Evolutionary conservation across 768 basidiomycete species (phyloP).

Genomic region (Chlorophyllum brunneum): DNA sequence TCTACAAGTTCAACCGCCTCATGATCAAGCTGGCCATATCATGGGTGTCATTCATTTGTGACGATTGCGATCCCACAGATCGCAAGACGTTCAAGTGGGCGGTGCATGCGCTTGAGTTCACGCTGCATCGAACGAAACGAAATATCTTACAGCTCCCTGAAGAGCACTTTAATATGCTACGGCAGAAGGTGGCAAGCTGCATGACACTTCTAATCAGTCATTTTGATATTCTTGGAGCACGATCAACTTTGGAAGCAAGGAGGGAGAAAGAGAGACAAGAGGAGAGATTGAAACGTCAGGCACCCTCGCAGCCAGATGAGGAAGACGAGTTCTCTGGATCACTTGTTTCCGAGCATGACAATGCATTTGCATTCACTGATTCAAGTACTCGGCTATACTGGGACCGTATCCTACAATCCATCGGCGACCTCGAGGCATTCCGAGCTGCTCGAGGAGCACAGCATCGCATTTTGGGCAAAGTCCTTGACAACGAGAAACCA

Average conservation of each 20-base stretch:
- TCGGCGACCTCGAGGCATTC: conserved; percentile 62
- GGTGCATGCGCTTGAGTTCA: conserved; percentile 92
- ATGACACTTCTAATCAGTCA: conserved; percentile 97
- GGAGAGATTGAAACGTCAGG: conserved; percentile 49
- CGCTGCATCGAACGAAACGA: conserved; percentile 80
- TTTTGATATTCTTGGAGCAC: conserved; percentile 96
- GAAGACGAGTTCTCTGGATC: conserved; percentile 45
- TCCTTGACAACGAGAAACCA: conserved; percentile 88
- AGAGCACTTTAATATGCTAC: conserved; percentile 86
- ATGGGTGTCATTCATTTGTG: conserved; percentile 98
- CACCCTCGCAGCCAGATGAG: conserved; percentile 38
- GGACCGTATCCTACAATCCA: conserved; percentile 60
- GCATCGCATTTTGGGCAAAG: conserved; percentile 81
- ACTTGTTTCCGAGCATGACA: conserved; percentile 32
- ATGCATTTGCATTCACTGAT: conserved; percentile 48
- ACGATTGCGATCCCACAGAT: conserved; percentile 95
- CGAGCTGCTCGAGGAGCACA: conserved; percentile 61
- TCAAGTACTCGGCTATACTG: conserved; percentile 70
- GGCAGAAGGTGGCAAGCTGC: conserved; percentile 90
- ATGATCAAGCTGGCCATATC: conserved; percentile 90
- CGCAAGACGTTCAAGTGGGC: conserved; percentile 98
- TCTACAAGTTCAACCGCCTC: conserved; percentile 75
- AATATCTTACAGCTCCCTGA: conserved; percentile 87
- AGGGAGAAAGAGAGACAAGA: conserved; percentile 87
- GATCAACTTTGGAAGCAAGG: conserved; percentile 82